Evolutionary conservation across 2,329 filamentous ascomycete genomes (phyloP).

Genomic region (Colletotrichum tofieldiae): DNA sequence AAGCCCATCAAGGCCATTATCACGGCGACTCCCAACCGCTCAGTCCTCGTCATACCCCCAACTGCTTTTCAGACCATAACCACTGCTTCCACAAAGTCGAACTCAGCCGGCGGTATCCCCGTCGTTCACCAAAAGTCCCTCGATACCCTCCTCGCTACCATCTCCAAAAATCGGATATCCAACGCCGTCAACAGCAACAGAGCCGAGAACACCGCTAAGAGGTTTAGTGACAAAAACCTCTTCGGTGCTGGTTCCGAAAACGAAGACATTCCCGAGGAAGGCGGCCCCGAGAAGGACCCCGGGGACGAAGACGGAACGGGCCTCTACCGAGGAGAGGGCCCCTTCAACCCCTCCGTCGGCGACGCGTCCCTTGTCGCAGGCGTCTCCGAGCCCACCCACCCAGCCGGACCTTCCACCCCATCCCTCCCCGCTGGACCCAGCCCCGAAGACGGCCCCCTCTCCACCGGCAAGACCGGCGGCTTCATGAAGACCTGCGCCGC

Average conservation of each 20-base stretch:
- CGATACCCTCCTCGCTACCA: too few relatives aligned
- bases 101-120: not conserved
- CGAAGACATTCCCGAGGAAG: not conserved
- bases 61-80: not conserved
- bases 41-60: not conserved
- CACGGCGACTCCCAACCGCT: not conserved
- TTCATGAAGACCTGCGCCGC: constrained; percentile 18
- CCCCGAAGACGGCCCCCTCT: constrained; percentile 5
- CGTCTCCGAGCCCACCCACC: not conserved
- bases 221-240: too few relatives aligned
- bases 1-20: not conserved
- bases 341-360: too few relatives aligned
- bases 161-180: not conserved
- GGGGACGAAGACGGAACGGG: not conserved
- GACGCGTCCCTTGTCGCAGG: not conserved
- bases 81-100: not conserved
- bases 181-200: not conserved
- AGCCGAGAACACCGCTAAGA: not conserved
- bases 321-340: too few relatives aligned
- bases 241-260: not conserved
- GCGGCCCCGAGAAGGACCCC: not conserved
- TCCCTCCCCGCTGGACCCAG: not conserved
- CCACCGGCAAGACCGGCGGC: not conserved
- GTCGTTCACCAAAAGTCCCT: not conserved
- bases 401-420: not conserved